These are phyloP conservation scores for Licmophora abbreviata DNA, from an alignment of 108 stramenopile species.

Conservation along the genomic window DNA sequence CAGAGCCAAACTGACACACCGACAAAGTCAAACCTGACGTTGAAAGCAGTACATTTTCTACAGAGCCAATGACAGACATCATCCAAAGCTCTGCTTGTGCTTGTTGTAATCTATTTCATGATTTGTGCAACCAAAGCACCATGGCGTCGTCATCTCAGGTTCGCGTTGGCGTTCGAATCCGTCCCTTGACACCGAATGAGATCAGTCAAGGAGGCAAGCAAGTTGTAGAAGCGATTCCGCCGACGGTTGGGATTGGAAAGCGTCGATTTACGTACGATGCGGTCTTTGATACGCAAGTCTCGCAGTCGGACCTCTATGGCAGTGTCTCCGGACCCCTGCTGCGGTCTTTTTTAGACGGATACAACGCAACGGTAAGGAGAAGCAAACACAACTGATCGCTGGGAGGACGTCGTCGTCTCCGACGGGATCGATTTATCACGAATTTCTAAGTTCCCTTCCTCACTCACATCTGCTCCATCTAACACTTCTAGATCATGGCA, in stretches of 20 bases:
- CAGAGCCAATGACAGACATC: no score
- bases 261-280: slow-evolving; percentile 72
- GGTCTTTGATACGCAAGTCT: slow-evolving; percentile 46
- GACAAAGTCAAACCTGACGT: no score
- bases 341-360: slow-evolving; percentile 78
- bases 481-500: no score
- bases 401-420: slow-evolving; percentile 13
- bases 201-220: slow-evolving; percentile 48
- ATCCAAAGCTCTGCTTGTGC: no score
- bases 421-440: background rate
- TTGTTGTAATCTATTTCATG: background rate
- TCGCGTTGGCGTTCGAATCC: slow-evolving; percentile 71
- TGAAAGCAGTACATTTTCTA: no score
- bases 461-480: slow-evolving; percentile 3
- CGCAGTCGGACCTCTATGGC: slow-evolving; percentile 58
- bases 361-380: slow-evolving; percentile 86
- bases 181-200: slow-evolving; percentile 70
- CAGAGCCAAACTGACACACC: no score
- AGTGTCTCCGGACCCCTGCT: slow-evolving; percentile 59
- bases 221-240: slow-evolving; percentile 30
- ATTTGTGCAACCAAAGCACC: no score
- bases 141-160: slow-evolving; percentile 34
- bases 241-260: slow-evolving; percentile 45
- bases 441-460: background rate
- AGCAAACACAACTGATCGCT: no score